Evolutionary conservation across 2,329 filamentous ascomycete genomes (phyloP).

Genomic region (Hymenoscyphus linearis): DNA sequence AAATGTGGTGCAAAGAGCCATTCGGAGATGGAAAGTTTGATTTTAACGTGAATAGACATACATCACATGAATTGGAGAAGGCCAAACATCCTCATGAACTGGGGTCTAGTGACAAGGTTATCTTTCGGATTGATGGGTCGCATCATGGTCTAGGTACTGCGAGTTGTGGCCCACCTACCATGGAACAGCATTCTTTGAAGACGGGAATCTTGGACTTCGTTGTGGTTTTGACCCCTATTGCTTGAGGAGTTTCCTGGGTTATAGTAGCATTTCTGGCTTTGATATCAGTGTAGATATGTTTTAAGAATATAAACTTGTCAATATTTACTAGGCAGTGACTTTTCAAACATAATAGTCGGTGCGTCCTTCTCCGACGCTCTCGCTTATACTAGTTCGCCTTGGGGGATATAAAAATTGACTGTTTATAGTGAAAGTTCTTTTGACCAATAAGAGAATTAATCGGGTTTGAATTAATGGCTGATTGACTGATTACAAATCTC

Average conservation of each 20-base stretch:
- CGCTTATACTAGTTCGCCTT: no score
- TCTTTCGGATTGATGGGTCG: slow-evolving; percentile 37
- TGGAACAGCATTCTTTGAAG: slow-evolving; percentile 9
- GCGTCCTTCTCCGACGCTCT: no score
- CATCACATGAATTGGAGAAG: slow-evolving; percentile 42
- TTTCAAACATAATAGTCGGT: no score
- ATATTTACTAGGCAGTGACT: no score
- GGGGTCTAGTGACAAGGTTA: slow-evolving; percentile 39
- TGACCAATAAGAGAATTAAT: no score
- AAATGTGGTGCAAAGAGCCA: neutral
- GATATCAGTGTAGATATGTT: neutral
- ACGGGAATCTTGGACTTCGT: slow-evolving; percentile 6
- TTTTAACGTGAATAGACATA: slow-evolving; percentile 50
- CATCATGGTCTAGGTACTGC: slow-evolving; percentile 46
- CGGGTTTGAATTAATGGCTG: no score
- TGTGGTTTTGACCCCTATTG: slow-evolving; percentile 3
- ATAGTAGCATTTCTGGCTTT: neutral
- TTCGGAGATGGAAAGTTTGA: slow-evolving; percentile 25
- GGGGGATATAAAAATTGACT: no score
- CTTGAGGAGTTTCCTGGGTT: neutral
- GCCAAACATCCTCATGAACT: slow-evolving; percentile 62
- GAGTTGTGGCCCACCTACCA: slow-evolving; percentile 38
- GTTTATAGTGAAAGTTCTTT: no score
- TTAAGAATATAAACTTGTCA: no score
- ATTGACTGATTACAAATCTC: no score